Base-by-base conservation (phyloP, 768 basidiomycete genomes). In the Trametes cingulata region DNA sequence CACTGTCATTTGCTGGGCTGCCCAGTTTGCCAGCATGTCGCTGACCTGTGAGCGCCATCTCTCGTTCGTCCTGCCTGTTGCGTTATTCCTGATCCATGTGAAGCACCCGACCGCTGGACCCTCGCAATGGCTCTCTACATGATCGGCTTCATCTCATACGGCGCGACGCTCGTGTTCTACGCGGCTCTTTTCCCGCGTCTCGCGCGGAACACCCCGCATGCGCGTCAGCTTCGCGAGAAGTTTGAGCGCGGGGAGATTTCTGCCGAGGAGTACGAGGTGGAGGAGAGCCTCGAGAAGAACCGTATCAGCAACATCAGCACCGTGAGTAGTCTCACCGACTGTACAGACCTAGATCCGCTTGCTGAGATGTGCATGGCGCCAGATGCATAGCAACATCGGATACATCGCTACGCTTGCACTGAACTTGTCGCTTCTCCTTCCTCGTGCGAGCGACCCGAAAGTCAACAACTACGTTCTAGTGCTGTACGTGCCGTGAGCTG, bases 261-360 rank as follows among this genome's bases (percentile, higher is more conserved):
- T 0, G 72, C 74, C 14, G 86, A 86, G 54, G 85, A 81, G 62
- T 91, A 88, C 63, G 91, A 92, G 66, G 68, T 63, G 17, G 90
- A 90, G 67, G 90, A 92, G 66, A 88, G 87, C 33, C 66, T 93
- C 43, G 89, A 93, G 75, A 91, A 91, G 80, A 94, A 91, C 61
- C 76, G 86, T 62, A 88, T 94, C 58, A 90, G 91, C 68, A 93
- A 91, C 66, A 89, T 92, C 63, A 89, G 87, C 68, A 92, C 88
- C 42, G 91, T 91, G 47, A 48, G 80, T 64, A 3, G 9, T n/a
- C 39, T 22, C 17, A 14, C 2, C 15, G n/a, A n/a, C n/a, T n/a
- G n/a, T n/a, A n/a, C n/a, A n/a, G n/a, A n/a, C n/a, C n/a, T n/a
- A n/a, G n/a, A n/a, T n/a, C n/a, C n/a, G n/a, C n/a, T n/a, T n/a